Evolutionary conservation across 2,329 filamentous ascomycete genomes (phyloP), one percentile per base, ranked within the genome.

Genomic region (Paraphoma chrysanthemicola): DNA sequence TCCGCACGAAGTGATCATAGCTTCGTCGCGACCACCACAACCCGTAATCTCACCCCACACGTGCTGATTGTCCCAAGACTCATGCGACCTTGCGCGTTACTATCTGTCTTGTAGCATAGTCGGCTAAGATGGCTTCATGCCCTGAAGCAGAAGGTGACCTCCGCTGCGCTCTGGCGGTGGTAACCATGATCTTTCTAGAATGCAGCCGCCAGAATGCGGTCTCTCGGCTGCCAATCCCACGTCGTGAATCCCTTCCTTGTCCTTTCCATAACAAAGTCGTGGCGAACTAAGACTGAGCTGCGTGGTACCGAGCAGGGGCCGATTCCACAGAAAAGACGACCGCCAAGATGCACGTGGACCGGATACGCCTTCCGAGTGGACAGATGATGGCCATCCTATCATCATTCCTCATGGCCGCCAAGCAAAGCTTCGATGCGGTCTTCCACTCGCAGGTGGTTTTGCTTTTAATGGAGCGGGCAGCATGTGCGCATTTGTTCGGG

Each of bases 401-500:
- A 53, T 10, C 44, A 56, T 30, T 51, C 52, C 44, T 28, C 49
- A 45, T n/a, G 12, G 46, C 41, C 28, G 57, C 62, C 59, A 60
- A 64, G 59, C 43, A 60, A 56, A 58, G 55, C 57, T 59, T 59
- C 57, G 53, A 52, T 44, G 30, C 42, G 9, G 42, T 28, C 31
- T 52, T 43, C 47, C 53, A 41, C 42, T 54, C 44, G 51, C 45
- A 48, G 18, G 54, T 42, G 50, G 51, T 46, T 48, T 61, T 63
- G 52, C 60, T 65, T 58, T 62, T 65, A 56, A 59, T 52, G 50
- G 48, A 36, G 49, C 56, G 38, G 42, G 60, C 54, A 60, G 57
- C 59, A 63, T 63, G 62, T 43, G 60, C 54, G 56, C 50, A 44
- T 53, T 46, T 29, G 50, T 57, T 53, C 60, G 55, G 59, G 60